Conservation (phyloP, 352 stramenopile genomes). For the Hyaloperonospora brassicae region DNA sequence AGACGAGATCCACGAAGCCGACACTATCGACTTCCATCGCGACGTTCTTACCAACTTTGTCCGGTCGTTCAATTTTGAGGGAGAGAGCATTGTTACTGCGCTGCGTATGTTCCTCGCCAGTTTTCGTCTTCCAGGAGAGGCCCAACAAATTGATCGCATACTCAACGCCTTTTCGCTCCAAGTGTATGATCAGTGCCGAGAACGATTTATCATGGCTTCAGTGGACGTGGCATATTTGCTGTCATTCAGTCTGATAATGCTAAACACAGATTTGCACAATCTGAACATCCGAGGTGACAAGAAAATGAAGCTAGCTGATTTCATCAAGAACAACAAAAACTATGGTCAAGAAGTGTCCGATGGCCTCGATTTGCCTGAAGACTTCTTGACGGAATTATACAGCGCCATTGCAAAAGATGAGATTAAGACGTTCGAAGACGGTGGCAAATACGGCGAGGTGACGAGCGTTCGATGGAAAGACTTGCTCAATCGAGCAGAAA, state of each 20-base stretch:
- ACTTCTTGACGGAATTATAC: conserved; percentile 74
- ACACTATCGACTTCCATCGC: conserved; percentile 81
- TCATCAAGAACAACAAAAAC: conserved; percentile 87
- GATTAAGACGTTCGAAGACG: conserved; percentile 80
- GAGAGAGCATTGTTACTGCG: conserved; percentile 58
- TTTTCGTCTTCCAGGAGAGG: conserved; percentile 79
- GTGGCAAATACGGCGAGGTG: conserved; percentile 65
- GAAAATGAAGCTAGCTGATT: conserved; percentile 83
- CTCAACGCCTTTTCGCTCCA: conserved; percentile 80
- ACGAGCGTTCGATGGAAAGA: conserved; percentile 77
- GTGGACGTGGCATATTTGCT: conserved; percentile 86
- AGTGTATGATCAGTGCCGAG: conserved; percentile 79
- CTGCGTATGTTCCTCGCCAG: conserved; percentile 80
- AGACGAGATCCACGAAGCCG: conserved; percentile 62
- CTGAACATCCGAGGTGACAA: conserved; percentile 75
- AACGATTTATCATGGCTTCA: conserved; percentile 78
- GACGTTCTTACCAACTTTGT: conserved; percentile 70
- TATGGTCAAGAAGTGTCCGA: conserved; percentile 83
- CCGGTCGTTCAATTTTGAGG: conserved; percentile 73
- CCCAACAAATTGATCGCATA: conserved; percentile 86
- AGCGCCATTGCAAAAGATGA: conserved; percentile 61
- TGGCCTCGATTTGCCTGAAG: conserved; percentile 52
- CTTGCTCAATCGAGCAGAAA: conserved; percentile 63
- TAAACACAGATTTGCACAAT: conserved; percentile 86
- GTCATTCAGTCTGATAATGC: conserved; percentile 86